phyloP scores from a whole-genome alignment of 371 early-diverging fungal genomes.

The Capniomyces stellatus region DNA sequence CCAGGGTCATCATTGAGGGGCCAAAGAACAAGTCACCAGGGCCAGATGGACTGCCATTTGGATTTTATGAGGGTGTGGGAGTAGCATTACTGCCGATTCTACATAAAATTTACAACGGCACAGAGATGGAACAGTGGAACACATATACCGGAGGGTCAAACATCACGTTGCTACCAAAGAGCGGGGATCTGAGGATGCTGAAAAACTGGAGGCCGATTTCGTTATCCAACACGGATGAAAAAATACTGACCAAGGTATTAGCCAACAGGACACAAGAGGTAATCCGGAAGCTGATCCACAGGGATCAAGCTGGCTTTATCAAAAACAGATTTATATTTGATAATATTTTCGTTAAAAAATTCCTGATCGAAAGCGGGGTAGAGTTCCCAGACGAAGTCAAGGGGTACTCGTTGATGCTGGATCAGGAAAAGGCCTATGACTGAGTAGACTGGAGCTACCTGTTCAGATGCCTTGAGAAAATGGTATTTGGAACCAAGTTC shows the following conservation, averaged over 20 bases:
- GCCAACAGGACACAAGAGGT: not conserved
- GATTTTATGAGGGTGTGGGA: not conserved
- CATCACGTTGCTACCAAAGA: constrained; percentile 4
- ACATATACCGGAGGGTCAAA: not conserved
- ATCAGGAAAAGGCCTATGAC: constrained; percentile 2
- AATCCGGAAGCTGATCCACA: not conserved
- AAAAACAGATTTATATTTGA: not conserved
- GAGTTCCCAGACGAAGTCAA: not conserved
- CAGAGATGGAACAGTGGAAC: not conserved
- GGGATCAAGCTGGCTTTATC: not conserved
- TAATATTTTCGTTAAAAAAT: not conserved
- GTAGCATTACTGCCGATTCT: not conserved
- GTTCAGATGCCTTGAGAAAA: not conserved
- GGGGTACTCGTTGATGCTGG: not conserved
- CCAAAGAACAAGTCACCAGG: constrained; percentile 4
- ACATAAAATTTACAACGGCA: not conserved
- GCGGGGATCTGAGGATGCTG: constrained; percentile 3
- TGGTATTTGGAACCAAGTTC: not conserved
- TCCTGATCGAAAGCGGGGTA: not conserved
- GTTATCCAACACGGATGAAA: constrained; percentile 5
- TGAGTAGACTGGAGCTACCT: not conserved
- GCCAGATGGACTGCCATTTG: constrained; percentile 4
- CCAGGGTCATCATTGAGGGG: not conserved
- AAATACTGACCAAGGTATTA: constrained; percentile 3
- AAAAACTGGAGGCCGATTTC: constrained; percentile 6